These are phyloP conservation scores for Magnaporthales sp. DNA, from an alignment of 2,329 filamentous ascomycete genomes.

Conservation along the genomic window DNA sequence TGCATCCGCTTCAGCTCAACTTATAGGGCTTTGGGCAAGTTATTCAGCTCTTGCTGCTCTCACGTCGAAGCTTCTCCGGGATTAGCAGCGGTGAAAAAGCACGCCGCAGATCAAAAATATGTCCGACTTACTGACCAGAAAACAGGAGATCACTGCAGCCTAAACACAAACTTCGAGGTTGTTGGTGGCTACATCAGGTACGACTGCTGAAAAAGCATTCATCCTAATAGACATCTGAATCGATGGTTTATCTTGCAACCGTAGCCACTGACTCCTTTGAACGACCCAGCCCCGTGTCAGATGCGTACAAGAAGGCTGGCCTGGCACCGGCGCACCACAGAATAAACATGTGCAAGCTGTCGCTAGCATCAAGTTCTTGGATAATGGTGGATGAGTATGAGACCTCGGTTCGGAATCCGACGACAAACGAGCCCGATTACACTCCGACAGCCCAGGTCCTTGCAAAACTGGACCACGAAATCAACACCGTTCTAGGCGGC, in stretches of 20 bases:
- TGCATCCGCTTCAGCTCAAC: too few species aligned
- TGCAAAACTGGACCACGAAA: slow-evolving; percentile 85
- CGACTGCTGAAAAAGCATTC: background rate
- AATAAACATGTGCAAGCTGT: slow-evolving; percentile 80
- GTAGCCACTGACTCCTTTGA: background rate
- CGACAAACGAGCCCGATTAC: slow-evolving; percentile 55
- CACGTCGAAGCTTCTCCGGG: background rate
- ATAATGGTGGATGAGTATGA: slow-evolving; percentile 87
- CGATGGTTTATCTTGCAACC: background rate
- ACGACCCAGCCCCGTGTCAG: slow-evolving; percentile 27
- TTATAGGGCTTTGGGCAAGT: background rate
- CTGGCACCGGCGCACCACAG: slow-evolving; percentile 64
- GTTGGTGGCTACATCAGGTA: slow-evolving; percentile 60
- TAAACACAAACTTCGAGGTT: slow-evolving; percentile 55
- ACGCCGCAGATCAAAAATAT: background rate
- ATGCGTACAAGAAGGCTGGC: slow-evolving; percentile 68
- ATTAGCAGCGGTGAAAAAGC: background rate
- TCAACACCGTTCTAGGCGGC: slow-evolving; percentile 67
- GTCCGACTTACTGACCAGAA: background rate
- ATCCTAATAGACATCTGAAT: too few species aligned
- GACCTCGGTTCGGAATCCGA: slow-evolving; percentile 43
- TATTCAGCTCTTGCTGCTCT: background rate
- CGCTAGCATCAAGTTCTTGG: slow-evolving; percentile 68
- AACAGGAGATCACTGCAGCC: slow-evolving; percentile 2
- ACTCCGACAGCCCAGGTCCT: slow-evolving; percentile 82